Conservation (phyloP, 176 grass and related monocot species). For the Aechmea fasciata region DNA sequence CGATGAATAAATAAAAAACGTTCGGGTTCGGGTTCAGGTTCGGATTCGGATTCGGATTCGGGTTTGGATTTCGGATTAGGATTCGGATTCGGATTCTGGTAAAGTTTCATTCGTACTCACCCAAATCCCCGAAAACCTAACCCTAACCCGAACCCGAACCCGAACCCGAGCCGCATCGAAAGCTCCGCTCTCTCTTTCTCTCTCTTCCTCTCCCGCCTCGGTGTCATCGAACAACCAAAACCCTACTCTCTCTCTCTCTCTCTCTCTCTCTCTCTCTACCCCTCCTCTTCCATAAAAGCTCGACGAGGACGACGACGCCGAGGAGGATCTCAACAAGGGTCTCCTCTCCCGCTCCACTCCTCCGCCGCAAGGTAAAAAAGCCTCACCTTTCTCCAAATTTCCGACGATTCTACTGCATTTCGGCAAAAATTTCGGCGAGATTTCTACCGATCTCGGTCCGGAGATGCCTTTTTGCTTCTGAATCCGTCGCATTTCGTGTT, state of each 20-base stretch:
- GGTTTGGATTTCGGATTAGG: too few relatives aligned
- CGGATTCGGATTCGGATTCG: too few relatives aligned
- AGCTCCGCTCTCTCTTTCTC: constrained; percentile 4
- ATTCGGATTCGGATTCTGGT: too few relatives aligned
- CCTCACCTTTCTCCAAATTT: neutral
- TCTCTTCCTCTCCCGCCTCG: constrained; percentile 16
- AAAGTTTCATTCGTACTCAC: neutral
- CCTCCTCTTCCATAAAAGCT: constrained; percentile 2
- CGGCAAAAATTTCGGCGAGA: neutral
- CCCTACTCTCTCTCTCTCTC: neutral
- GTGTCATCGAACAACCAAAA: constrained; percentile 17
- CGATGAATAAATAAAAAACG: too few relatives aligned
- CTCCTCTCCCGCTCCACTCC: neutral
- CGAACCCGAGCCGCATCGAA: constrained; percentile 13
- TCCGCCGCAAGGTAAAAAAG: neutral
- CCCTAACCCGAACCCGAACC: constrained; percentile 12
- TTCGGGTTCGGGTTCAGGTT: too few relatives aligned
- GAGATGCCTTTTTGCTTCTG: neutral
- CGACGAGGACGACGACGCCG: neutral
- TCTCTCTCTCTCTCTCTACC: neutral
- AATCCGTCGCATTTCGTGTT: neutral
- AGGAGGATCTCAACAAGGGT: neutral
- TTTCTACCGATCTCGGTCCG: neutral
- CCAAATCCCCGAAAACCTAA: constrained; percentile 3
- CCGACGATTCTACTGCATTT: neutral